Conservation (phyloP, 139 green algal genomes). For the Pleodorina starrii region DNA sequence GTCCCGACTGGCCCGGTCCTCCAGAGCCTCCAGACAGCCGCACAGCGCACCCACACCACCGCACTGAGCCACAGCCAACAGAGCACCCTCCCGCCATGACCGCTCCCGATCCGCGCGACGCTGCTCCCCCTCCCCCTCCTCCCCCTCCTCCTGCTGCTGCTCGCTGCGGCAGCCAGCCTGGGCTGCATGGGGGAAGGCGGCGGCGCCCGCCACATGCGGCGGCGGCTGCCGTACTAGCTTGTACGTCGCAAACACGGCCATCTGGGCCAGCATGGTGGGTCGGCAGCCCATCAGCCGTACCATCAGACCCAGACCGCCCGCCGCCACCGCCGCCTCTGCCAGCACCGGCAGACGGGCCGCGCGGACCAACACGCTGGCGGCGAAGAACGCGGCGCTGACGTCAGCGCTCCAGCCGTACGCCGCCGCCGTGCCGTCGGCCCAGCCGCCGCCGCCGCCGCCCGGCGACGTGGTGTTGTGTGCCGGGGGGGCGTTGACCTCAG, state of each 20-base stretch:
- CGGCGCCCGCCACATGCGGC: background rate
- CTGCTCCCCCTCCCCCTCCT: background rate
- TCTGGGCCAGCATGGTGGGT: constrained; percentile 44
- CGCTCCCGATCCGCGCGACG: background rate
- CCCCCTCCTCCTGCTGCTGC: background rate
- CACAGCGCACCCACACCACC: constrained; percentile 19
- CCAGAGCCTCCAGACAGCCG: background rate
- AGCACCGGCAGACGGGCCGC: background rate
- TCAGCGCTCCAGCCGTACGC: background rate
- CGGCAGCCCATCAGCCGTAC: background rate
- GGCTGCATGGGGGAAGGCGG: background rate
- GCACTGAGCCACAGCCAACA: constrained; percentile 10
- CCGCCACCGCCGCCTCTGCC: constrained; percentile 13
- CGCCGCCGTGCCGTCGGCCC: background rate
- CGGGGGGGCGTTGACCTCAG: background rate
- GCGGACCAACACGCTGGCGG: constrained; percentile 24
- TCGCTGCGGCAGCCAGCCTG: background rate
- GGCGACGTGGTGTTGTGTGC: background rate
- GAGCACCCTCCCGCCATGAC: constrained; percentile 16
- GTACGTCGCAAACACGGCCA: constrained; percentile 50
- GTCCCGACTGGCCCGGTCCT: constrained; percentile 27
- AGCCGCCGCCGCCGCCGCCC: background rate
- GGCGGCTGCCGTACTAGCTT: constrained; percentile 29
- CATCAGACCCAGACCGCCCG: constrained; percentile 13
- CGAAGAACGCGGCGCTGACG: constrained; percentile 30